Percentiles rank a stretch among this genome's conserved stretches.
phyloP scores from a whole-genome alignment of 2,329 filamentous ascomycete genomes.

The Ambrosiella cleistominuta region DNA sequence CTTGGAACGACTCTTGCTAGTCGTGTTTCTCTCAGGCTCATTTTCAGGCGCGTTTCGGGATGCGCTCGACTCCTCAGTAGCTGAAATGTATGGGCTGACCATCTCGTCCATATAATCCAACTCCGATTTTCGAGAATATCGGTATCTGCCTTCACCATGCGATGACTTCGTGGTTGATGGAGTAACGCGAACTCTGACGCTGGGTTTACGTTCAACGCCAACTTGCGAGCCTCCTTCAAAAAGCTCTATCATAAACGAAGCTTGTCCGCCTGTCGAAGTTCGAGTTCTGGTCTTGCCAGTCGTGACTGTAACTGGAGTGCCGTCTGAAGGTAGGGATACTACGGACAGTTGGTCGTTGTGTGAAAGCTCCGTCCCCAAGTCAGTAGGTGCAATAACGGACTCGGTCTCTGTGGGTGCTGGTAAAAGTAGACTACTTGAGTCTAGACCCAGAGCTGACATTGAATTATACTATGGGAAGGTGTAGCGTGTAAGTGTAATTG shows the following conservation, averaged over 20 bases:
- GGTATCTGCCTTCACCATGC: conserved; percentile 18
- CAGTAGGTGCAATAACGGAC: conserved; percentile 28
- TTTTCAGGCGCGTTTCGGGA: conserved; percentile 69
- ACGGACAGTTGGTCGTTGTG: conserved; percentile 53
- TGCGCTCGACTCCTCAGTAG: conserved; percentile 62
- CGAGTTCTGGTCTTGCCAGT: conserved; percentile 29
- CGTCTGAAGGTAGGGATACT: conserved; percentile 70
- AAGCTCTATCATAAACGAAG: conserved; percentile 84
- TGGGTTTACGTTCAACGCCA: conserved; percentile 55
- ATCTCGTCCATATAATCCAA: conserved; percentile 40
- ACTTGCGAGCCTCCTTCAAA: conserved; percentile 49
- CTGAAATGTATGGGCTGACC: conserved; percentile 58
- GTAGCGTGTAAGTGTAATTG: too few relatives aligned
- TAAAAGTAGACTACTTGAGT: conserved; percentile 42
- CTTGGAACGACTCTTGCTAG: conserved; percentile 20
- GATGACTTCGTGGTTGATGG: conserved; percentile 24
- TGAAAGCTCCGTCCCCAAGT: conserved; percentile 51
- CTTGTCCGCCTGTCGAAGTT: conserved; percentile 48
- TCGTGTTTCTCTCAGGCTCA: conserved; percentile 47
- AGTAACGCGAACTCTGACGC: conserved; percentile 62
- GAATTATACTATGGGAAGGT: background rate
- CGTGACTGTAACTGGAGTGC: conserved; percentile 79
- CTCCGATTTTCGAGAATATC: conserved; percentile 38
- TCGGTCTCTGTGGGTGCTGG: conserved; percentile 57
- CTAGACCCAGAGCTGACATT: conserved; percentile 30